These are phyloP conservation scores for Yarrowia sp. DNA, from an alignment of 805 yeast genomes.

Conservation along the genomic window DNA sequence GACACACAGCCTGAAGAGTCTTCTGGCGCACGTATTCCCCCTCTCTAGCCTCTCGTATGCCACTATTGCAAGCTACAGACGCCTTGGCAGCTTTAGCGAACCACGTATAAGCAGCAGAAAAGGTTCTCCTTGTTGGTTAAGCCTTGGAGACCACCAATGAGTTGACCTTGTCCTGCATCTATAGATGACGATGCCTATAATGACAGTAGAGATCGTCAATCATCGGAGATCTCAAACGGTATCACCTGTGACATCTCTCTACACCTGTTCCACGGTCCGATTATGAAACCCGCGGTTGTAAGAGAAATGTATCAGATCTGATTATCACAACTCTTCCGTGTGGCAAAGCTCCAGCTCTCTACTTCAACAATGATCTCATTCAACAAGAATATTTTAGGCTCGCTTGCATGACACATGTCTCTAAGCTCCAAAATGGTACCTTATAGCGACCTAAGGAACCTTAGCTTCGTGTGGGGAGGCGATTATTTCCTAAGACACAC, in stretches of 20 bases:
- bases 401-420: conserved; percentile 1
- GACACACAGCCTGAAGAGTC: too few species aligned
- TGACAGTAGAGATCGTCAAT: neutral
- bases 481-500: neutral
- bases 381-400: neutral
- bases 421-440: conserved; percentile 15
- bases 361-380: neutral
- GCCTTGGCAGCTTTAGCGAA: conserved; percentile 2
- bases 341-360: too few species aligned
- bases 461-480: conserved; percentile 6
- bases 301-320: neutral
- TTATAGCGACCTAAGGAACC: conserved; percentile 5
- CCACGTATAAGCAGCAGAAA: neutral
- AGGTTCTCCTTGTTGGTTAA: neutral
- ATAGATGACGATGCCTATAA: neutral
- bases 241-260: too few species aligned
- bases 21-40: neutral
- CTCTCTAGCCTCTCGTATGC: neutral
- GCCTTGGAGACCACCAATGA: neutral
- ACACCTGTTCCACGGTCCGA: neutral
- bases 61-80: neutral
- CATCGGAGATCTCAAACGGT: neutral
- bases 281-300: neutral
- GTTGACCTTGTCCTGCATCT: neutral
- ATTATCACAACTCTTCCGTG: too few species aligned